A percentile compares a stretch with the other conserved stretches of the same genome.
phyloP scores from a whole-genome alignment of 106 monocot species.

The Posidonia australis region DNA sequence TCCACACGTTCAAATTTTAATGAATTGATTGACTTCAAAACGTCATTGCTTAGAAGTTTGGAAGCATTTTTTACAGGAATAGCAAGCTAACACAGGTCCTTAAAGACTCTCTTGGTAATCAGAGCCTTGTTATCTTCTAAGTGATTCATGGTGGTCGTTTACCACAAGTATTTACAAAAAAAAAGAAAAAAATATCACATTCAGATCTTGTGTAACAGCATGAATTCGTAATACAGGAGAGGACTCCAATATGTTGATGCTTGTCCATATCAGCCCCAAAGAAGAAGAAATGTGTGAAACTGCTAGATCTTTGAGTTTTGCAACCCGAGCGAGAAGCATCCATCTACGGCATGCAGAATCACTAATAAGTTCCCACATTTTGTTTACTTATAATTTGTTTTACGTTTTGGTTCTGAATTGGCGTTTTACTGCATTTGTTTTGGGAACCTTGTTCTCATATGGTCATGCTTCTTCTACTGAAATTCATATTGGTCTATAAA shows the following conservation, averaged over 20 bases:
- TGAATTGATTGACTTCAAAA: no score
- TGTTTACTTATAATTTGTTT: neutral
- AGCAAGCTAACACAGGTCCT: conserved; percentile 82
- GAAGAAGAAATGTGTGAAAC: conserved; percentile 67
- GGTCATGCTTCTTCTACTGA: no score
- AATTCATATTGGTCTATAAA: no score
- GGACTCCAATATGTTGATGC: conserved; percentile 70
- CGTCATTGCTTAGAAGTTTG: conserved; percentile 3
- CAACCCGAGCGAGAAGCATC: conserved; percentile 49
- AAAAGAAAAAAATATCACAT: neutral
- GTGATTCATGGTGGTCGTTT: no score
- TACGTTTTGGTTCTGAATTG: no score
- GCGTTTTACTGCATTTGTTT: no score
- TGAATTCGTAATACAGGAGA: conserved; percentile 30
- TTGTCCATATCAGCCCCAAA: conserved; percentile 67
- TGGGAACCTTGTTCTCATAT: no score
- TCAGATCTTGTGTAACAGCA: neutral
- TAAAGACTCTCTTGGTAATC: conserved; percentile 63
- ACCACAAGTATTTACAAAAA: no score
- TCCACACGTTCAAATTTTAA: no score
- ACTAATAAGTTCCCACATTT: conserved; percentile 24
- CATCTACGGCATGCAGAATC: conserved; percentile 40
- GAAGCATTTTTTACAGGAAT: conserved; percentile 75
- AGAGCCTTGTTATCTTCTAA: no score
- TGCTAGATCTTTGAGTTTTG: conserved; percentile 54